Evolutionary conservation across 148 eudicot species (phyloP).

Genomic region (Vaccinium macrocarpon): DNA sequence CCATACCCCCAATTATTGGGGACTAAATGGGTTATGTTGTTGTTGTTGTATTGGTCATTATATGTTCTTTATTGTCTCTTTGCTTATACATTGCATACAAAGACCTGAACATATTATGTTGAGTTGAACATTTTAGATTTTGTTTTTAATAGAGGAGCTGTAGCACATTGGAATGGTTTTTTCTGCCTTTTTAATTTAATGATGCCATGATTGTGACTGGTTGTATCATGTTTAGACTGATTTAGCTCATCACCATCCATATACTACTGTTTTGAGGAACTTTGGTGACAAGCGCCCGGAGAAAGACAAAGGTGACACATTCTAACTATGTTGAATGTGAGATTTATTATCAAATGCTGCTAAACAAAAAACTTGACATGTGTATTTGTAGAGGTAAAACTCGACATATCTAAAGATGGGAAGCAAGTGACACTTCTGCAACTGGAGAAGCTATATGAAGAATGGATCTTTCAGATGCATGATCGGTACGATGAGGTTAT

Average conservation of each 20-base stretch:
- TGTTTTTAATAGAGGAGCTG: not conserved
- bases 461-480: conserved; percentile 71
- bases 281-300: conserved; percentile 41
- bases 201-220: not conserved
- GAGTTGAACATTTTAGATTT: not conserved
- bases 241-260: conserved; percentile 58
- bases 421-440: conserved; percentile 46
- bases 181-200: not conserved
- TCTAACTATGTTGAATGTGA: not conserved
- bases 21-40: too few species aligned
- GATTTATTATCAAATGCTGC: not conserved
- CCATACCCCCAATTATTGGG: too few species aligned
- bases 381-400: conserved; percentile 36
- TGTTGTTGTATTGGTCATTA: not conserved
- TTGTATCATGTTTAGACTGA: conserved; percentile 47
- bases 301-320: conserved; percentile 37
- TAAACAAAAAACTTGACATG: not conserved
- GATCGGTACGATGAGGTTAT: conserved; percentile 56
- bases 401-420: conserved; percentile 32
- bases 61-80: not conserved
- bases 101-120: not conserved
- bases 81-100: not conserved
- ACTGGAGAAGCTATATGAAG: conserved; percentile 53
- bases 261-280: conserved; percentile 60
- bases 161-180: not conserved